These are phyloP conservation scores for Xylaria flabelliformis DNA, from an alignment of 495 filamentous ascomycete species.

Conservation along the genomic window DNA sequence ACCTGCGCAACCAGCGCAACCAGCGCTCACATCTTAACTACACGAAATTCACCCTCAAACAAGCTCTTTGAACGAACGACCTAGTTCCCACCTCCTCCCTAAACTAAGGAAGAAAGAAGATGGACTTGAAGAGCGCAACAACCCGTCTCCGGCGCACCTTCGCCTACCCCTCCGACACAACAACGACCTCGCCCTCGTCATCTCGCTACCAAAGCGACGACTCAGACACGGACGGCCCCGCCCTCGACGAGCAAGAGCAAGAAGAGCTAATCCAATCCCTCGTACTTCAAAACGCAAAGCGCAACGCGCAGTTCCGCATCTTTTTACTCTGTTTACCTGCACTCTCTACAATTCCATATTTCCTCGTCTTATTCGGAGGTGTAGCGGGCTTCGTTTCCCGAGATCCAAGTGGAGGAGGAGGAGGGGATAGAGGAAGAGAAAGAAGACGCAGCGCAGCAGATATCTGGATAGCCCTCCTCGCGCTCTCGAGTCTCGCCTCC, in stretches of 20 bases:
- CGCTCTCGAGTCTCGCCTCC: conserved; percentile 63
- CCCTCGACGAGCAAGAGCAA: conserved; percentile 62
- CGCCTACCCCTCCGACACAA: conserved; percentile 64
- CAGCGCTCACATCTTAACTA: no score
- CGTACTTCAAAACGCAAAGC: conserved; percentile 59
- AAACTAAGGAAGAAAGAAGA: not conserved
- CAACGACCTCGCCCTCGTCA: conserved; percentile 40
- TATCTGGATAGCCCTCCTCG: conserved; percentile 57
- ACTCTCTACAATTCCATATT: conserved; percentile 57
- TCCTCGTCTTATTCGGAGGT: conserved; percentile 53
- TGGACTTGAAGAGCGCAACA: conserved; percentile 29
- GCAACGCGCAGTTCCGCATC: conserved; percentile 64
- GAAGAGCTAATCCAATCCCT: conserved; percentile 69
- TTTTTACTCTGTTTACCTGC: conserved; percentile 65
- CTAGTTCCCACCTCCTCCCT: not conserved
- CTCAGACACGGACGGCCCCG: conserved; percentile 62
- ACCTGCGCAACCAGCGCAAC: not conserved
- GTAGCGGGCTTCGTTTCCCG: not conserved
- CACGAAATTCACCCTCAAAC: not conserved
- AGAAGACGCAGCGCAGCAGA: conserved; percentile 16
- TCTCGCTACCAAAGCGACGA: conserved; percentile 46
- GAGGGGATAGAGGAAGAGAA: no score
- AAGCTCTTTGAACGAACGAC: no score
- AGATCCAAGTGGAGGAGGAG: no score
- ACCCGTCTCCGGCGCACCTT: conserved; percentile 67